Base-by-base conservation (phyloP, 306 rosid genomes). In the Castanea mollissima region DNA sequence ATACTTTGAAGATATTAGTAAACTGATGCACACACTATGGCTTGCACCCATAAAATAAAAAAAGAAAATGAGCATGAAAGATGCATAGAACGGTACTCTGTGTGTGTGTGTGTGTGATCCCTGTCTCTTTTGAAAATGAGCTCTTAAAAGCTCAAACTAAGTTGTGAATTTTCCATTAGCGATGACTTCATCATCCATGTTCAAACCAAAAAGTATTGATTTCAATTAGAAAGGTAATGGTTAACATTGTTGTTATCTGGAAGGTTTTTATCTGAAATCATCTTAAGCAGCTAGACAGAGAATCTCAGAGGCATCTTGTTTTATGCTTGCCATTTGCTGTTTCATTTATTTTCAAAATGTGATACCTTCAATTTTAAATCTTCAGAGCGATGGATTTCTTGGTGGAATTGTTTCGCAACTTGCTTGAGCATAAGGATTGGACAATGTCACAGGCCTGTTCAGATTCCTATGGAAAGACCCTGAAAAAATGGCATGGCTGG, bases 401-500 rank as follows among this genome's bases (percentile, higher is more conserved):
- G 97, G 91, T 93, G 82, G 92, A 77, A 18, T 81, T 93, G 82
- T 96, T 96, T 78, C 91, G 78, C 84, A 91, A 93, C 88, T 96
- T 96, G 78, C 79, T 90, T 15, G 89, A 93, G 71, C 98, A 91
- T 85, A 78, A 62, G 54, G 98, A 96, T 83, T 96, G 96, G 99
- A 55, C 93, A 69, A 96, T 96, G 99, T 79, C 96, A 44, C 96
- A 92, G 82, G 97, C 96, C 77, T 96, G 99, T 79, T 82, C 92
- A 65, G 99, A 96, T 63, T 80, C 99, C 82, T 96, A 96, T 46
- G 86, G 83, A 85, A 89, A 91, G 88, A 96, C 98, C 81, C 89
- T 93, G 79, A 96, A 93, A 87, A 89, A 93, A 86, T 96, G 89
- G 91, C 99, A 96, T 75, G 99, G 99, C 79, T 96, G 99, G 99